Evolutionary conservation across 305 asterid genomes (phyloP), one percentile per base, ranked within the genome.

Genomic region (Euphrasia arctica): DNA sequence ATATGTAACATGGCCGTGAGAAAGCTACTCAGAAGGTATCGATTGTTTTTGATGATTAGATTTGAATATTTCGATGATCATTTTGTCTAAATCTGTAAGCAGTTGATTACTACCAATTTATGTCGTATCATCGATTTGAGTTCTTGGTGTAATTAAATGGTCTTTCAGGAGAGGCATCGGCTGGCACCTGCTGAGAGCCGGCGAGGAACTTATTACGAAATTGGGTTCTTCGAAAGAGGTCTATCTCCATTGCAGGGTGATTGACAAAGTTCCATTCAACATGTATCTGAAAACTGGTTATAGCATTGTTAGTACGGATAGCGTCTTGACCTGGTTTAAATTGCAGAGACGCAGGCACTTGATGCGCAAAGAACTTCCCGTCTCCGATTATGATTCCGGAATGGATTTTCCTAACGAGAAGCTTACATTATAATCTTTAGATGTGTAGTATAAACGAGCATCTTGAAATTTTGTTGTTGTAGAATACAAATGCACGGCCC

Each of bases 1-100:
- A 86, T 93, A 12, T 87, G 89, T 61, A 93, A 90, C 60, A 93
- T 93, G 98, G 87, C 98, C 41, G 98, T 93, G 6, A 82, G 79
- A 71, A 84, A 78, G 84, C 78, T 79, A 8, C 82, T 93, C 13
- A 67, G 98, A 60, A 85, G 98, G 97, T 93, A 63, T 43, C 2
- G 57, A 14, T 55, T 27, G 9, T 39, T 1, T 39, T 7, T 7
- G 9, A 9, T 39, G 1, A 25, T 25, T 25, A 25, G 27, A 25
- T 25, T 25, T 25, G 27, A 25, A 25, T 25, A 25, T 25, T 25
- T 25, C 2, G 27, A 25, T 25, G 27, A 25, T 39, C 43, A 39
- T 5, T 18, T 68, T 60, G 1, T 34, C 42, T 34, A 9, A 34
- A 34, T 7, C 5, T 5, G 42, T 6, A 7, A 39, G 43, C 9